phyloP scores from a whole-genome alignment of 2,329 filamentous ascomycete species.

The Rasamsonia emersonii region DNA sequence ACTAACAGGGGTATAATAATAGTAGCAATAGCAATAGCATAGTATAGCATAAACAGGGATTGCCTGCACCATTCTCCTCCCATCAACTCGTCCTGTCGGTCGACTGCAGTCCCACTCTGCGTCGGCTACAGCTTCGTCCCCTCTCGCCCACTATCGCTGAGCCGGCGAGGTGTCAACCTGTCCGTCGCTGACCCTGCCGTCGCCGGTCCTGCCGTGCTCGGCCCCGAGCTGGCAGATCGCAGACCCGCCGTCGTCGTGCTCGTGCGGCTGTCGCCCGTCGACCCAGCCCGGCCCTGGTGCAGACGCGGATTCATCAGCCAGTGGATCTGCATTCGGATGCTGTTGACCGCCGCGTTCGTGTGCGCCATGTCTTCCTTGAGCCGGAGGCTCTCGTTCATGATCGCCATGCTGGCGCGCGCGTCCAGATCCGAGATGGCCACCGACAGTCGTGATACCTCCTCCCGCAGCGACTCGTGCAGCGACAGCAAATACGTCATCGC shows the following conservation, averaged over 20 bases:
- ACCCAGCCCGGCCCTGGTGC: constrained; percentile 27
- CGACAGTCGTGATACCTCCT: constrained; percentile 49
- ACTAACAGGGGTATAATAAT: too few species aligned
- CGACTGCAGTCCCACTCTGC: too few species aligned
- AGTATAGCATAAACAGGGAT: too few species aligned
- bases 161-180: constrained; percentile 22
- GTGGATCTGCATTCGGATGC: constrained; percentile 52
- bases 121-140: constrained; percentile 31
- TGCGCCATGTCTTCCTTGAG: constrained; percentile 55
- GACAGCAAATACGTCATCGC: constrained; percentile 51
- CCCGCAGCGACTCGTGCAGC: constrained; percentile 52
- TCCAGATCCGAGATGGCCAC: constrained; percentile 51
- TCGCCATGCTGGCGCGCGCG: constrained; percentile 52
- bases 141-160: constrained; percentile 33
- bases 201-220: constrained; percentile 12
- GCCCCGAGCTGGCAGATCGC: constrained; percentile 6
- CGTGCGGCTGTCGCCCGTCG: constrained; percentile 12
- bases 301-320: constrained; percentile 53
- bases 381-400: constrained; percentile 54
- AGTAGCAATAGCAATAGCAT: too few species aligned
- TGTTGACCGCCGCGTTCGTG: constrained; percentile 51
- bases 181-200: constrained; percentile 20
- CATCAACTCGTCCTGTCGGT: too few species aligned
- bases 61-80: too few species aligned
- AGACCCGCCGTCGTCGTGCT: constrained; percentile 11